phyloP scores from a whole-genome alignment of 2,329 filamentous ascomycete species.

The Hypocreales sp. region DNA sequence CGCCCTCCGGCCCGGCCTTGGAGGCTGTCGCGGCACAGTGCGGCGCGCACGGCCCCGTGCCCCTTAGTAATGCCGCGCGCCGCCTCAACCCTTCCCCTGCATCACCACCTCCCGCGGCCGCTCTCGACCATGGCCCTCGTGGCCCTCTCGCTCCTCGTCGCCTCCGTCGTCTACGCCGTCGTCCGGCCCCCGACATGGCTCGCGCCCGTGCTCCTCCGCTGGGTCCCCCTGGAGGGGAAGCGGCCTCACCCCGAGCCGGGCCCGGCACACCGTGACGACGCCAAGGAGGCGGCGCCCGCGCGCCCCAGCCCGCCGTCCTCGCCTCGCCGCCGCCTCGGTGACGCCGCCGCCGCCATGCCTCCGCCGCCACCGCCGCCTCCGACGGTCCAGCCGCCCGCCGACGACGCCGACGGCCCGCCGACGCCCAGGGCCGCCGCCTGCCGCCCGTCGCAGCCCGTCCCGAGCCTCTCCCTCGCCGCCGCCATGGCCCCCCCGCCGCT shows the following conservation, averaged over 20 bases:
- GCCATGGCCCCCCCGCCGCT: slow-evolving; percentile 8
- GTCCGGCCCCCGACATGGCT: slow-evolving; percentile 37
- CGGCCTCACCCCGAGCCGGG: too few relatives aligned
- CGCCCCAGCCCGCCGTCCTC: neutral
- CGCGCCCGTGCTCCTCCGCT: slow-evolving; percentile 11
- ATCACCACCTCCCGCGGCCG: too few relatives aligned
- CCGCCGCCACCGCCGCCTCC: slow-evolving; percentile 19
- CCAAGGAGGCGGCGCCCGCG: neutral
- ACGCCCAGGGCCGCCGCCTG: slow-evolving; percentile 32
- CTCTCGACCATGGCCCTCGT: slow-evolving; percentile 18
- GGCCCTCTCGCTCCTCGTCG: slow-evolving; percentile 46
- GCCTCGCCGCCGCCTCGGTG: neutral
- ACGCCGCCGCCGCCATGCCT: slow-evolving; percentile 20
- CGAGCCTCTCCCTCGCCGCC: slow-evolving; percentile 20
- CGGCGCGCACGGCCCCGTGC: too few relatives aligned
- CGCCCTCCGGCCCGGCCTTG: too few relatives aligned
- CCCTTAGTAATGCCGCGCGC: too few relatives aligned
- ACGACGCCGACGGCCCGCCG: slow-evolving; percentile 23
- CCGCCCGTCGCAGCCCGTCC: slow-evolving; percentile 16
- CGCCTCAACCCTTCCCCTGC: too few relatives aligned
- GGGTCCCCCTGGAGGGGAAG: slow-evolving; percentile 7
- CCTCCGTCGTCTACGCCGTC: slow-evolving; percentile 40
- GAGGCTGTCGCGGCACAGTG: too few relatives aligned
- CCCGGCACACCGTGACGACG: neutral
- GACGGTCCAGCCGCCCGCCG: slow-evolving; percentile 10